Evolutionary conservation across 2,329 filamentous ascomycete genomes (phyloP), one percentile per base, ranked within the genome.

Genomic region (Cytospora leucostoma): DNA sequence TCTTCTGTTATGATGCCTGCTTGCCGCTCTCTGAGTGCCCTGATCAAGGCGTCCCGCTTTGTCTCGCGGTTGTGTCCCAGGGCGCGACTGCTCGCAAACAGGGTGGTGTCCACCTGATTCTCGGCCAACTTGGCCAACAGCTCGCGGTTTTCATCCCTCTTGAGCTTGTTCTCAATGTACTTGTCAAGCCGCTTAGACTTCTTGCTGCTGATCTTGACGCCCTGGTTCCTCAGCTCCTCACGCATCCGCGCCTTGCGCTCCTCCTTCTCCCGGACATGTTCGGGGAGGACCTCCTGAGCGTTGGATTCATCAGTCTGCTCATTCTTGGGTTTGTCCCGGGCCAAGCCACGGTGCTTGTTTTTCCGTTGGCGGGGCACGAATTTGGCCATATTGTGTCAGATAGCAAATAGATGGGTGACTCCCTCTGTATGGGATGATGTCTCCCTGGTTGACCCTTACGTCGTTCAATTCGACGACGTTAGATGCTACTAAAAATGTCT

Each of bases 81-180:
- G 63, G 87, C 86, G 68, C 86, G 91, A 59, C 89, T 91, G 74
- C 92, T 97, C 63, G 87, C 83, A 66, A 96, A 89, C 21, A 92
- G 79, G 66, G 85, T 91, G 1, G 92, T 96, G 73, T 98, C 93
- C 68, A 95, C 85, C 71, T 90, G 93, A 61, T 86, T 83, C 65
- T 86, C 82, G 19, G 91, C 91, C 33, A 99, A 82, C 73, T 95
- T 93, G 72, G 91, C 90, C 70, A 98, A 82, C 35, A 99, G 80
- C 62, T 88, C 90, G 34, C 91, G 82, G 71, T 92, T 96, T 75
- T 98, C 94, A 73, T 99, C 95, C 75, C 96, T 97, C 75, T 88
- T 91, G 53, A 99, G 80, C 82, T 99, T 99, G 64, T 85, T 95
- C 71, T 98, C 93, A 68, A 89, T 87, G 72, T 88, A 89, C 71